Evolutionary conservation across 2,329 filamentous ascomycete species (phyloP), one percentile per base, ranked within the genome.

Genomic region (Botrytis elliptica): DNA sequence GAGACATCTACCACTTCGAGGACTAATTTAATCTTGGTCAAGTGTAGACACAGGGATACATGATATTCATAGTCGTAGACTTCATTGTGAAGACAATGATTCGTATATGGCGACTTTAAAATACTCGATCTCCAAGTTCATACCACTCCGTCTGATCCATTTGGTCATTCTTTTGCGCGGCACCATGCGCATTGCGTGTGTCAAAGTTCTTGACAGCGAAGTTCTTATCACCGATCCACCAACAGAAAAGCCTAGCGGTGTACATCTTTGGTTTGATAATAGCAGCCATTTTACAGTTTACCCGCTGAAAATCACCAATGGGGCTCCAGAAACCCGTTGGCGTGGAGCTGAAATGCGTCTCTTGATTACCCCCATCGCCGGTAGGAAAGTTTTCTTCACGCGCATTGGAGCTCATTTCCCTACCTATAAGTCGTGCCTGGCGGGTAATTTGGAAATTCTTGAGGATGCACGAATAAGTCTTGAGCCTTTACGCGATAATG

Each of bases 401-500:
- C 18, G 4, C 18, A 22, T 46, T 33, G 42, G 63, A 5, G 2
- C 4, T 9, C 36, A 25, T 65, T 5, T 25, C 1, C 7, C 55
- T 5, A 4, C 9, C 1, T 0, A 18, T 55, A 5, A n/a, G n/a
- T 52, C 4, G 12, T 14, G 5, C 25, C 49, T 16, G 14, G 2
- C 6, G 55, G 16, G 9, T 33, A 5, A 33, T 20, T 1, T 18
- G 55, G 10, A 25, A 36, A 10, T 14, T 14, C 12, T 22, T 22
- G 42, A 36, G 42, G 6, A 49, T 46, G 4, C 4, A 18, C 42
- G 20, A 8, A 33, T 12, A 20, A 33, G 33, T 0, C 16, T 10
- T 16, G 29, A 46, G n/a, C 20, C 18, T 9, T 40, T 40, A 63
- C 10, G 33, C 33, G 36, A 42, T 22, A 10, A 65, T 36, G n/a